Base-by-base conservation (phyloP, 352 stramenopile species). In the Blastocystis sp. region DNA sequence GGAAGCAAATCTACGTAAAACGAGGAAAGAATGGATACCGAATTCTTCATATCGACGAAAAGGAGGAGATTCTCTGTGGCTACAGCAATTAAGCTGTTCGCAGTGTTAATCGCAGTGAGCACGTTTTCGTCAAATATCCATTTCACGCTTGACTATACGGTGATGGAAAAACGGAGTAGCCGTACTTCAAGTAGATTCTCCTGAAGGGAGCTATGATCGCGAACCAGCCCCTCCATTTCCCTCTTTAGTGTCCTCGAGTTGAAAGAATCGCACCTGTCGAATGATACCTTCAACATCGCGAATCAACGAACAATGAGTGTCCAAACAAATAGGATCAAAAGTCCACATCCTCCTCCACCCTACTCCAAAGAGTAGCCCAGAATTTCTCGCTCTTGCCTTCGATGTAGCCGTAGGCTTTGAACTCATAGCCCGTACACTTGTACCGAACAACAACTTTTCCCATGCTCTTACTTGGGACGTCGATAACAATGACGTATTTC, bases 1-100 rank as follows among this genome's bases (percentile, higher is more conserved):
- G 74, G 70, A 85, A 85, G 74, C 74, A 85, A 51, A 85, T 41
- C 74, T 85, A 85, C 26, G 26, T 45, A 85, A 67, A 69, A 29
- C 55, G 39, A 19, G 26, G 55, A 59, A 85, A 35, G n/a, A 67
- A 6, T 55, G 6, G 6, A 16, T 67, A 85, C 74, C 1, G 45
- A 29, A 67, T 85, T 85, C 16, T 85, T 41, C 55, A 69, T 69
- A 69, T 85, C 74, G 39, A 85, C 70, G 0, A 85, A 39, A 69
- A 85, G 37, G 19, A 85, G 74, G 16, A 85, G 31, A 41, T 69
- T 85, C 33, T 85, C 24, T 13, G 59, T 26, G 0, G 74, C 41
- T 29, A 69, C 24, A 67, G 74, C 74, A 69, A 85, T 85, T 2
- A 85, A n/a, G 3, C 50, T 55, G 31, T 85, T 62, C 19, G 41